These are phyloP conservation scores for Perkinsus chesapeaki DNA, from an alignment of 169 alveolate species.

Conservation along the genomic window DNA sequence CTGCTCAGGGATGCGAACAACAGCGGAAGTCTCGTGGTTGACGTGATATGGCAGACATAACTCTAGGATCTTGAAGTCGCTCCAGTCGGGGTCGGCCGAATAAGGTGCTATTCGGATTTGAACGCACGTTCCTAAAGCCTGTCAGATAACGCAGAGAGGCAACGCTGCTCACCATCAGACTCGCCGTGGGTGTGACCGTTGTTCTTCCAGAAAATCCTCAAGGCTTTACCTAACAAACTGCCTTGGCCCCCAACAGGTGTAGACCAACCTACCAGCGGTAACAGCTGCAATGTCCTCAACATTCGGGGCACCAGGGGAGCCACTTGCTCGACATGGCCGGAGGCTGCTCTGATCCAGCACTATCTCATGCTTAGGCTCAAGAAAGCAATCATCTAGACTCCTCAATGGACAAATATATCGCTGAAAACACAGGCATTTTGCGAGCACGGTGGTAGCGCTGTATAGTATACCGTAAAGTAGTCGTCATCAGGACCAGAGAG, in stretches of 20 bases:
- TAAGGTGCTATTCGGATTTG: background rate
- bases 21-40: background rate
- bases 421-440: background rate
- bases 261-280: background rate
- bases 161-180: background rate
- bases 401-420: background rate
- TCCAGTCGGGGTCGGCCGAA: background rate
- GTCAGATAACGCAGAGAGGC: background rate
- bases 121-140: background rate
- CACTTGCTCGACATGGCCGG: background rate
- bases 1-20: background rate
- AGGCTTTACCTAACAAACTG: background rate
- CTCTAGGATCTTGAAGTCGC: background rate
- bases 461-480: background rate
- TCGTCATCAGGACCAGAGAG: background rate
- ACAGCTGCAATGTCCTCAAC: background rate
- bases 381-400: background rate
- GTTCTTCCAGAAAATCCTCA: background rate
- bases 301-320: background rate
- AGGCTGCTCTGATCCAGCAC: background rate
- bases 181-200: background rate
- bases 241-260: background rate
- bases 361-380: background rate
- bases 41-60: background rate
- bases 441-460: background rate